Percentiles rank a stretch among this genome's conserved stretches.
Evolutionary conservation across 2,329 filamentous ascomycete species (phyloP).

Genomic region (Fusarium secorum): DNA sequence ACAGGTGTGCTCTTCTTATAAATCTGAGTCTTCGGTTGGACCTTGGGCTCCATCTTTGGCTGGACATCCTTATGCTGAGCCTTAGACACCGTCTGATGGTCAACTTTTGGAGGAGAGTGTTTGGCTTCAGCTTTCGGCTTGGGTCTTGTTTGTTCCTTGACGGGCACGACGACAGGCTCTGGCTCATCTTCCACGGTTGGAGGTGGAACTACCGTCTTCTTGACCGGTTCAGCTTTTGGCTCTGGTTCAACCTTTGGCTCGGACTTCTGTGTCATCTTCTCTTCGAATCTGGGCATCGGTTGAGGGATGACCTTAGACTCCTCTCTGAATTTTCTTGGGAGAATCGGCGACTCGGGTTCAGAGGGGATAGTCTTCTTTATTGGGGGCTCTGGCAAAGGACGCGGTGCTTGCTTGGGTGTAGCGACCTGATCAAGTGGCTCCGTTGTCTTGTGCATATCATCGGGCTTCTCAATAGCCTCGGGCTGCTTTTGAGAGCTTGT

Average conservation of each 20-base stretch:
- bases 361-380: background rate
- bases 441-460: background rate
- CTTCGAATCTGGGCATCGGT: background rate
- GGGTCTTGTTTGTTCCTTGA: background rate
- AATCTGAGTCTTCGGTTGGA: background rate
- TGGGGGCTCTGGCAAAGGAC: slow-evolving; percentile 1
- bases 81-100: background rate
- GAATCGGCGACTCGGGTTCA: background rate
- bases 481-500: background rate
- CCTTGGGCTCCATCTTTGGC: background rate
- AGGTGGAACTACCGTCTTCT: background rate
- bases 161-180: background rate
- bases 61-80: background rate
- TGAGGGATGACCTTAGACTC: background rate
- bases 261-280: background rate
- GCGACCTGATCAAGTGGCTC: background rate
- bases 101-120: background rate
- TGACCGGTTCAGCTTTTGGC: background rate
- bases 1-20: background rate
- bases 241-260: background rate
- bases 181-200: slow-evolving; percentile 9
- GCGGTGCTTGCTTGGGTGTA: background rate
- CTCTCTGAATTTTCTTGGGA: background rate
- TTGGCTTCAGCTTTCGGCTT: background rate
- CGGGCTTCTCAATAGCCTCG: background rate